A percentile compares a stretch with the other conserved stretches of the same genome.
phyloP scores from a whole-genome alignment of 257 asterid species.

The Solanum rostratum region DNA sequence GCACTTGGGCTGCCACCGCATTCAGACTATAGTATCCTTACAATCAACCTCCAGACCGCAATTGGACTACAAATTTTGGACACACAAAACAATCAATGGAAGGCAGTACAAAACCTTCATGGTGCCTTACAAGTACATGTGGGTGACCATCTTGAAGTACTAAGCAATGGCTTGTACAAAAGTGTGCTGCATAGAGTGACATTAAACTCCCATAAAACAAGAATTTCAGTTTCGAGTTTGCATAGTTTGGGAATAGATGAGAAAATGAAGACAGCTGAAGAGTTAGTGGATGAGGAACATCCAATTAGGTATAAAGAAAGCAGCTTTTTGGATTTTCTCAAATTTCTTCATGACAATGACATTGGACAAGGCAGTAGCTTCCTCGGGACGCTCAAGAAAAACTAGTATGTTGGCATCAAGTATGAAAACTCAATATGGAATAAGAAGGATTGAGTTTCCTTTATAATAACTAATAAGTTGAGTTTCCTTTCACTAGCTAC shows the following conservation, averaged over 20 bases:
- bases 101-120: conserved; percentile 5
- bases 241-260: conserved; percentile 38
- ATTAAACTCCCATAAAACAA: conserved; percentile 8
- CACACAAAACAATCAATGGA: conserved; percentile 9
- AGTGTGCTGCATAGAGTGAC: conserved; percentile 25
- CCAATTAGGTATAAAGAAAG: background rate
- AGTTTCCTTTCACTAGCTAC: background rate
- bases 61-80: conserved; percentile 24
- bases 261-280: conserved; percentile 22
- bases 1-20: conserved; percentile 44
- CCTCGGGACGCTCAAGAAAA: conserved; percentile 18
- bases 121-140: conserved; percentile 27
- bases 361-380: conserved; percentile 24
- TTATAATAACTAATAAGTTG: background rate
- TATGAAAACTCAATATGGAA: background rate
- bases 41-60: conserved; percentile 25
- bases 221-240: conserved; percentile 36
- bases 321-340: background rate
- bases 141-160: conserved; percentile 44
- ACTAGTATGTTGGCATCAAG: background rate
- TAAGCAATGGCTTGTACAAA: conserved; percentile 36
- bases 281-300: conserved; percentile 22
- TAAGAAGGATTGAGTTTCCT: background rate
- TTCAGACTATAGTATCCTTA: conserved; percentile 34
- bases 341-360: conserved; percentile 24